These are phyloP conservation scores for Endocladia muricata DNA, from an alignment of 31 red algal genomes.

Conservation along the genomic window DNA sequence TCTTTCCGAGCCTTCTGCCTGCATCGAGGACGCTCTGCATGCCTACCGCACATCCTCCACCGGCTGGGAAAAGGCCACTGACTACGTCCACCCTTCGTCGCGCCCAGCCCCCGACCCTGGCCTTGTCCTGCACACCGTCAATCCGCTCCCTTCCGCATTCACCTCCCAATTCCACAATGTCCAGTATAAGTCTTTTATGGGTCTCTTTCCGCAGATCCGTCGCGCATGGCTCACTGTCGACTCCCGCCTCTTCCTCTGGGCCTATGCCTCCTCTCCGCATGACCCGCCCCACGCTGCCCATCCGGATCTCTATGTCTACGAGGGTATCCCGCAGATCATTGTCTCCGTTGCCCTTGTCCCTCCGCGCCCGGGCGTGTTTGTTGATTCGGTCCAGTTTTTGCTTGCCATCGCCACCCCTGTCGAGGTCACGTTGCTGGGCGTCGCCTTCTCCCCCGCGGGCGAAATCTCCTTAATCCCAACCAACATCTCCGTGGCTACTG, in stretches of 20 bases:
- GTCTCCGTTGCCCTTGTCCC: conserved; percentile 74
- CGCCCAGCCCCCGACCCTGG: not conserved
- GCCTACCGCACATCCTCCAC: conserved; percentile 1
- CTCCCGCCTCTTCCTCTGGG: conserved; percentile 86
- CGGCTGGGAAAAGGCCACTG: conserved; percentile 25
- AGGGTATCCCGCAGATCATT: conserved; percentile 85
- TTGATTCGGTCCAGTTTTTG: conserved; percentile 78
- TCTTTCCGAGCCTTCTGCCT: not conserved
- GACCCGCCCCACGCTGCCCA: not conserved
- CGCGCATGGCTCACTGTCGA: conserved; percentile 90
- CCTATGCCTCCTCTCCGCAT: conserved; percentile 39
- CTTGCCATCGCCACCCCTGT: conserved; percentile 77
- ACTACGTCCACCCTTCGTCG: not conserved
- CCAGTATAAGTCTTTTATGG: conserved; percentile 80
- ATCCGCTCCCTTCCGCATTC: conserved; percentile 50
- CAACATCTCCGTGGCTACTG: conserved; percentile 77
- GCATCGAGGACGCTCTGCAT: conserved; percentile 8
- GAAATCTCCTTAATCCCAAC: conserved; percentile 76
- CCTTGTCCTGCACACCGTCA: not conserved
- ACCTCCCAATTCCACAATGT: conserved; percentile 35
- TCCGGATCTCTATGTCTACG: conserved; percentile 79
- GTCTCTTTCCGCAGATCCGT: conserved; percentile 83
- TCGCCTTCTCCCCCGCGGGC: conserved; percentile 49
- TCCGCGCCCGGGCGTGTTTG: conserved; percentile 77
- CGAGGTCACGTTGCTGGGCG: conserved; percentile 80